phyloP scores from a whole-genome alignment of 2,329 filamentous ascomycete genomes.

The Cladosporium phlei region DNA sequence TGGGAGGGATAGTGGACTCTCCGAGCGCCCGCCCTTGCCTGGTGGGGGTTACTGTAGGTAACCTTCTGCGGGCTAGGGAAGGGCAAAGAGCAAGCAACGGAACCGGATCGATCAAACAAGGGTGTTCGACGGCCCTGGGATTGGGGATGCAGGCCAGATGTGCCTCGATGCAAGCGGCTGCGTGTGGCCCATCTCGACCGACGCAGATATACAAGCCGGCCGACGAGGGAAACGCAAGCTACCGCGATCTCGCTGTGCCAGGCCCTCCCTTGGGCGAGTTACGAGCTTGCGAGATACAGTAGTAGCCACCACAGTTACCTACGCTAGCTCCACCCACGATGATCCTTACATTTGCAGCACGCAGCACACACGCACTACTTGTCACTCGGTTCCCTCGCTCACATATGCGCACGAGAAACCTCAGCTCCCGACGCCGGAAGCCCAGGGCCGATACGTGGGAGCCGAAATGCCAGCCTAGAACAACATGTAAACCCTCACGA shows the following conservation, averaged over 20 bases:
- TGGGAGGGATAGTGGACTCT: constrained; percentile 5
- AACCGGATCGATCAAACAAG: constrained; percentile 11
- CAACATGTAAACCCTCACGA: constrained; percentile 4
- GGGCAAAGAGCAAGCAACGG: constrained; percentile 12
- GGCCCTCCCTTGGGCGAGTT: too few species aligned
- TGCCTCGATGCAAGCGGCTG: constrained; percentile 10
- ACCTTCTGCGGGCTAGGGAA: too few species aligned
- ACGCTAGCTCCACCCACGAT: constrained; percentile 9
- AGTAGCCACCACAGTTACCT: too few species aligned
- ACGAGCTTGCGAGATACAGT: too few species aligned
- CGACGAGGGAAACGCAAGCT: too few species aligned
- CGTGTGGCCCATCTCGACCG: constrained; percentile 11
- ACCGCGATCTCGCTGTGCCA: constrained; percentile 10
- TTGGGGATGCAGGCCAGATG: constrained; percentile 11
- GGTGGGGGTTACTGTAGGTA: constrained; percentile 13
- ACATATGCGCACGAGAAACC: neutral
- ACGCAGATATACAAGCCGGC: constrained; percentile 16
- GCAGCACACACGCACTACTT: neutral
- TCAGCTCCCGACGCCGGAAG: constrained; percentile 9
- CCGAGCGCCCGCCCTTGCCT: constrained; percentile 11
- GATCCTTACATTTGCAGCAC: constrained; percentile 8
- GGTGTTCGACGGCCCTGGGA: too few species aligned
- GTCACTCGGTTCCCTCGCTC: too few species aligned
- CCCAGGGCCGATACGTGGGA: constrained; percentile 11
- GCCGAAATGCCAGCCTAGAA: constrained; percentile 10